Percentiles rank a stretch among this genome's conserved stretches.
These are phyloP conservation scores for Adansonia madagascariensis DNA, from an alignment of 441 rosid species.

Conservation along the genomic window DNA sequence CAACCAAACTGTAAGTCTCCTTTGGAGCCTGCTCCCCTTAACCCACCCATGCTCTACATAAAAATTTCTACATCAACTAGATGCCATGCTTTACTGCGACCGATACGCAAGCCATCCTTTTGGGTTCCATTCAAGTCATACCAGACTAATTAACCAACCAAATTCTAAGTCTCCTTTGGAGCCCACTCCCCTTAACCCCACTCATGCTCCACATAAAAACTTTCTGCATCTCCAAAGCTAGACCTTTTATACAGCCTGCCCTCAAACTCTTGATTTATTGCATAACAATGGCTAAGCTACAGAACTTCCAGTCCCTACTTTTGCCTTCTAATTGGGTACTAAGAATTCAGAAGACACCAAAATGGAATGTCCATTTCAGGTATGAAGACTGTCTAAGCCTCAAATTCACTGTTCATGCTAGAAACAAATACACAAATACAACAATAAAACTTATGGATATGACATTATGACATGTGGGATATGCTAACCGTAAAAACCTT, in stretches of 20 bases:
- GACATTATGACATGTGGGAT: background rate
- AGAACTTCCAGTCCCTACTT: background rate
- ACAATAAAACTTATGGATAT: background rate
- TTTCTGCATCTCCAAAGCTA: background rate
- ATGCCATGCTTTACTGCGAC: background rate
- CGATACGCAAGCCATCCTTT: background rate
- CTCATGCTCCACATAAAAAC: background rate
- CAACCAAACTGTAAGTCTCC: background rate
- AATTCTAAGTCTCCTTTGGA: background rate
- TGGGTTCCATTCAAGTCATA: background rate
- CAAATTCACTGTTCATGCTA: too few relatives aligned
- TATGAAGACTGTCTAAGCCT: background rate
- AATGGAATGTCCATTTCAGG: conserved; percentile 4
- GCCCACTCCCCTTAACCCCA: background rate
- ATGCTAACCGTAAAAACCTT: background rate
- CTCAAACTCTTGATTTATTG: conserved; percentile 5
- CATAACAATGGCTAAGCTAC: background rate
- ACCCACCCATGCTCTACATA: too few relatives aligned
- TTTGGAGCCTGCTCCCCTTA: too few relatives aligned
- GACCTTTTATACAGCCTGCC: background rate
- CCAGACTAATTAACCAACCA: conserved; percentile 1
- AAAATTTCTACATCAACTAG: background rate
- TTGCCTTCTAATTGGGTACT: background rate
- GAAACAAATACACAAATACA: background rate
- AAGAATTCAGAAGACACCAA: background rate